Evolutionary conservation across 129 eudicot species (phyloP).

Genomic region (Artemisia annua): DNA sequence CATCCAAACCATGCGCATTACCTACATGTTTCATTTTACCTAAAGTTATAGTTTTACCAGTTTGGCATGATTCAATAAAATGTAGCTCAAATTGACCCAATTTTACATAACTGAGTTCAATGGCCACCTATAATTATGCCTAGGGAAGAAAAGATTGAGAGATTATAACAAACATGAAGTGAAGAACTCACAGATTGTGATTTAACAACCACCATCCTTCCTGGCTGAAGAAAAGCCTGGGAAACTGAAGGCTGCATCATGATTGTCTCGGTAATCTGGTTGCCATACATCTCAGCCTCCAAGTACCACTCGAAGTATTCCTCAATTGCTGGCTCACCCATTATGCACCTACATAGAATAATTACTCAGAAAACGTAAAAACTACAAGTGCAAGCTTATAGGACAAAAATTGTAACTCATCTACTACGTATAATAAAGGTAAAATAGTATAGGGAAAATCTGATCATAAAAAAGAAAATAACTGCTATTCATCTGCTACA

Average conservation of each 20-base stretch:
- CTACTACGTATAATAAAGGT: not conserved
- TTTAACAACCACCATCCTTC: slow-evolving; percentile 87
- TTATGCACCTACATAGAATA: slow-evolving; percentile 74
- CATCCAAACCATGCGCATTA: not conserved
- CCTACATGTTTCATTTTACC: not conserved
- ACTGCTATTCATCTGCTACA: no score
- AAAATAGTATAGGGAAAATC: not conserved
- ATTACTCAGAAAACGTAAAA: not conserved
- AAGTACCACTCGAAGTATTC: slow-evolving; percentile 77
- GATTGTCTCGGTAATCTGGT: slow-evolving; percentile 65
- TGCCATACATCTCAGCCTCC: slow-evolving; percentile 76
- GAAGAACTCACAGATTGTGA: slow-evolving; percentile 80
- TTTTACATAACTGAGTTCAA: not conserved
- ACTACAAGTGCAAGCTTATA: not conserved
- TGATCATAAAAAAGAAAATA: not conserved
- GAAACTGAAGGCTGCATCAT: slow-evolving; percentile 64
- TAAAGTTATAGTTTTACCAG: not conserved
- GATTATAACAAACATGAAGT: not conserved
- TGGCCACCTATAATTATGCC: not conserved
- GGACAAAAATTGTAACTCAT: not conserved
- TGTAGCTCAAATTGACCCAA: not conserved
- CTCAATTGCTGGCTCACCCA: slow-evolving; percentile 98
- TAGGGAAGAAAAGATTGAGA: not conserved
- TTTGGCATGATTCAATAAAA: not conserved
- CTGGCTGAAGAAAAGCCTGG: slow-evolving; percentile 68